phyloP scores from a whole-genome alignment of 2,329 filamentous ascomycete genomes.

The Leptographium radiaticola region DNA sequence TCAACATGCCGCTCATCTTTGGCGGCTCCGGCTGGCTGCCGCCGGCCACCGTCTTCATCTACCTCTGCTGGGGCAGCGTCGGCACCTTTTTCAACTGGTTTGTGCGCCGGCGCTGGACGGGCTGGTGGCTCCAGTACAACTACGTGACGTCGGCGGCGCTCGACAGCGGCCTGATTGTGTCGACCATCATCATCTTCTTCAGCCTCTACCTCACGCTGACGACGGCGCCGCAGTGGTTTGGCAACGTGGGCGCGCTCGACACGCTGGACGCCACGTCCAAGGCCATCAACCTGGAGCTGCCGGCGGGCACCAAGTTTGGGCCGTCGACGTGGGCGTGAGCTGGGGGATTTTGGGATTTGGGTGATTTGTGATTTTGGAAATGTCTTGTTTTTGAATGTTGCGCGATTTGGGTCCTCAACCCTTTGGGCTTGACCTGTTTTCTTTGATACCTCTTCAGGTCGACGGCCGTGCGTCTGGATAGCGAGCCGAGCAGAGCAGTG shows the following conservation, averaged over 20 bases:
- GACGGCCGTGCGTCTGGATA: no score
- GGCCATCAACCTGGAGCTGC: constrained; percentile 5
- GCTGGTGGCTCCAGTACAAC: constrained; percentile 71
- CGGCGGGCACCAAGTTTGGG: constrained; percentile 7
- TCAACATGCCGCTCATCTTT: constrained; percentile 57
- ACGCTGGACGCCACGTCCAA: constrained; percentile 5
- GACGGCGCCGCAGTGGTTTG: constrained; percentile 47
- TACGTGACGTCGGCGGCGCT: constrained; percentile 61
- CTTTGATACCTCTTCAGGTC: no score
- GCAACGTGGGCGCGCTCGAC: constrained; percentile 28
- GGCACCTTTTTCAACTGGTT: constrained; percentile 57
- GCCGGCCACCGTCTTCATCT: constrained; percentile 58
- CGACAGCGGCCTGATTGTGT: constrained; percentile 53
- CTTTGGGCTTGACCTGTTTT: no score
- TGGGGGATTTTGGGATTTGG: neutral
- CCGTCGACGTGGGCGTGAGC: constrained; percentile 7
- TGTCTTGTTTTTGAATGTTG: neutral
- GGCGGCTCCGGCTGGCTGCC: constrained; percentile 51
- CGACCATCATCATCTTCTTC: constrained; percentile 58
- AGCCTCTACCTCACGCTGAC: constrained; percentile 48
- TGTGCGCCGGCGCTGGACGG: constrained; percentile 49
- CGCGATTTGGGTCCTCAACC: no score
- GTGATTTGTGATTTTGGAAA: no score
- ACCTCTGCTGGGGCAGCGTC: constrained; percentile 56
- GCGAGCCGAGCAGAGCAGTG: no score